These are phyloP conservation scores for Pestalotiopsis sp. DNA, from an alignment of 2,329 filamentous ascomycete genomes.

Conservation along the genomic window DNA sequence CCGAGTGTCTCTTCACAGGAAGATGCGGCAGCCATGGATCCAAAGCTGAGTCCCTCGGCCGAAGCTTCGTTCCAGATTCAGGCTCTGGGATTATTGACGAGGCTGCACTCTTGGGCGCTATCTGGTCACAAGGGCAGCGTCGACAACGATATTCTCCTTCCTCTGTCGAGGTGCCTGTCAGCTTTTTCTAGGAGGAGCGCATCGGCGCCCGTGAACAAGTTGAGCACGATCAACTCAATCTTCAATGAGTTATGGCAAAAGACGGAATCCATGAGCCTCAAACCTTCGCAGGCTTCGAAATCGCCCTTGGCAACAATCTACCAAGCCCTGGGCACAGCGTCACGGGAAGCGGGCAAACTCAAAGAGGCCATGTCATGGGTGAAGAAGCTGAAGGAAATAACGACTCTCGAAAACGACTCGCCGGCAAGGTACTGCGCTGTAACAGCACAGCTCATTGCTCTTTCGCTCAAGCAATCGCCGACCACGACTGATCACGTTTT, in stretches of 20 bases:
- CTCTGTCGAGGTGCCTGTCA: conserved; percentile 64
- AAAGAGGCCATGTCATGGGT: conserved; percentile 61
- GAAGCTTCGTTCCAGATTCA: conserved; percentile 65
- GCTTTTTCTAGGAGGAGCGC: conserved; percentile 60
- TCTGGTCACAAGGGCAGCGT: conserved; percentile 61
- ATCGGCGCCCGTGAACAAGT: conserved; percentile 36
- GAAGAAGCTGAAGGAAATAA: conserved; percentile 42
- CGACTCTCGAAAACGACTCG: conserved; percentile 44
- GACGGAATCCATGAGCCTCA: conserved; percentile 37
- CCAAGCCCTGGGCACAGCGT: conserved; percentile 54
- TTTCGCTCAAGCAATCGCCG: conserved; percentile 50
- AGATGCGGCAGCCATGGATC: conserved; percentile 58
- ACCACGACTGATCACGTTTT: conserved; percentile 42
- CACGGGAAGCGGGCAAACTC: conserved; percentile 46
- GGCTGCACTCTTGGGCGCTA: conserved; percentile 68
- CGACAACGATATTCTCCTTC: conserved; percentile 67
- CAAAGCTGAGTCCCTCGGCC: conserved; percentile 58
- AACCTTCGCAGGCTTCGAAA: conserved; percentile 38
- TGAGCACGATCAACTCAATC: conserved; percentile 39
- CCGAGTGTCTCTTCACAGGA: conserved; percentile 68
- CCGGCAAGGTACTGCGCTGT: conserved; percentile 54
- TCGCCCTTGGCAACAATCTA: conserved; percentile 51
- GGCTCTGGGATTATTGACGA: conserved; percentile 60
- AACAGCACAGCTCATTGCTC: conserved; percentile 57
- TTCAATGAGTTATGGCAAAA: conserved; percentile 40